phyloP scores from a whole-genome alignment of 2,329 filamentous ascomycete genomes.

The Penicillium olsonii region DNA sequence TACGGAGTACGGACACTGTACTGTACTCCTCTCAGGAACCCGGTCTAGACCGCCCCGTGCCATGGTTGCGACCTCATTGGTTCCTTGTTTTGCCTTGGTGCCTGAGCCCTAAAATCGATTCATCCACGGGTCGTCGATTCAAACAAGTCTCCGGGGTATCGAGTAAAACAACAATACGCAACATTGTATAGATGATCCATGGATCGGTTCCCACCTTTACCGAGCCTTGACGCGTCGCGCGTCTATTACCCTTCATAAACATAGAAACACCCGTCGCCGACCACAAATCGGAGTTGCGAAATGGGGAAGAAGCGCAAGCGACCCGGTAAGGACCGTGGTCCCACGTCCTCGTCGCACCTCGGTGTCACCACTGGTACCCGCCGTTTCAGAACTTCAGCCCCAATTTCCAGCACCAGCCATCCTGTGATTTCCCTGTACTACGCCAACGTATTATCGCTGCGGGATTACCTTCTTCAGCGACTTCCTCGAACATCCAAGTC shows the following conservation, averaged over 20 bases:
- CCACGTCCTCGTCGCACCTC: constrained; percentile 21
- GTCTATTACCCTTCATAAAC: background rate
- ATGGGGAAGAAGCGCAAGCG: constrained; percentile 50
- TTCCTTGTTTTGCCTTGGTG: constrained; percentile 3
- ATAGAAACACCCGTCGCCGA: background rate
- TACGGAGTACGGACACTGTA: too few relatives aligned
- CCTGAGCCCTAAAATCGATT: background rate
- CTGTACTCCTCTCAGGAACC: too few relatives aligned
- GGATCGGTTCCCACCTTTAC: background rate
- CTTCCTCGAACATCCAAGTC: constrained; percentile 67
- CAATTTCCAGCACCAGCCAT: constrained; percentile 43
- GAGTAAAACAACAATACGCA: too few relatives aligned
- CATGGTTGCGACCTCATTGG: constrained; percentile 19
- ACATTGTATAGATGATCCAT: too few relatives aligned
- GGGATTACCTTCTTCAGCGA: constrained; percentile 67
- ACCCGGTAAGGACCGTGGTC: constrained; percentile 27
- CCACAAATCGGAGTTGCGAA: background rate
- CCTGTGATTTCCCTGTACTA: constrained; percentile 72
- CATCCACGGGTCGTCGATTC: too few relatives aligned
- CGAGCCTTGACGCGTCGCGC: constrained; percentile 9
- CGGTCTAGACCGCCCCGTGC: constrained; percentile 24
- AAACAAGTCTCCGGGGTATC: too few relatives aligned
- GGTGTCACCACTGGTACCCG: constrained; percentile 27
- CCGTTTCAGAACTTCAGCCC: constrained; percentile 19
- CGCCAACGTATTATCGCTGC: constrained; percentile 63